These are phyloP conservation scores for Xylaria sp. DNA, from an alignment of 2,329 filamentous ascomycete genomes.

Conservation along the genomic window DNA sequence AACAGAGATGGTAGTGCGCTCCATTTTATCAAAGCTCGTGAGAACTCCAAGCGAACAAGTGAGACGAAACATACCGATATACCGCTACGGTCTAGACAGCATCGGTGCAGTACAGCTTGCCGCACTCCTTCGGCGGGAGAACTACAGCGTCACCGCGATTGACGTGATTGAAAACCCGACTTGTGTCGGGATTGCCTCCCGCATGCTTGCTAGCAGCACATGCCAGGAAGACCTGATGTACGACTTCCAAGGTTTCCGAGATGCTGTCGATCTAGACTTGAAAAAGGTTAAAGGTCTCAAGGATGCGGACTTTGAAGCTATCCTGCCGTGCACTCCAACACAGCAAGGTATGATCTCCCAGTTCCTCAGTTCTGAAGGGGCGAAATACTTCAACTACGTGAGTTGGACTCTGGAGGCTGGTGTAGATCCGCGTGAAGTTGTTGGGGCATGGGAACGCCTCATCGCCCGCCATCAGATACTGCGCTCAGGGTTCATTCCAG, in stretches of 20 bases:
- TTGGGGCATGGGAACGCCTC: conserved; percentile 61
- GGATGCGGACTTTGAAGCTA: conserved; percentile 51
- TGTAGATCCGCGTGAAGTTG: conserved; percentile 47
- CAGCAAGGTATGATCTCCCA: conserved; percentile 81
- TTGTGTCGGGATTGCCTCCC: conserved; percentile 40
- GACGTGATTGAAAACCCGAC: conserved; percentile 72
- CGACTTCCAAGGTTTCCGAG: conserved; percentile 46
- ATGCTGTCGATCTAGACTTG: conserved; percentile 36
- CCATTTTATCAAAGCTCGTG: conserved; percentile 62
- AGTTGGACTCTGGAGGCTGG: conserved; percentile 51
- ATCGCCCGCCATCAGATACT: conserved; percentile 68
- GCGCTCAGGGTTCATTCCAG: conserved; percentile 70
- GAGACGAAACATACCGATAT: conserved; percentile 69
- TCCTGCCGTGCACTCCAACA: conserved; percentile 78
- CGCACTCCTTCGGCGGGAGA: conserved; percentile 62
- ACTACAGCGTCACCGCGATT: conserved; percentile 62
- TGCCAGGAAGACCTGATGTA: conserved; percentile 29
- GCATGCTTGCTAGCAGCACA: not conserved
- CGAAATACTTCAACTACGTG: conserved; percentile 76
- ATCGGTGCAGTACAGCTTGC: conserved; percentile 85
- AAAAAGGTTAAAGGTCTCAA: conserved; percentile 14
- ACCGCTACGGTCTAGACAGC: conserved; percentile 87
- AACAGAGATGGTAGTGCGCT: conserved; percentile 56
- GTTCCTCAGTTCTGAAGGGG: conserved; percentile 67
- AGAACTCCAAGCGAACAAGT: conserved; percentile 55